Conservation (phyloP, 2,329 filamentous ascomycete genomes). For the Hymenoscyphus linearis region DNA sequence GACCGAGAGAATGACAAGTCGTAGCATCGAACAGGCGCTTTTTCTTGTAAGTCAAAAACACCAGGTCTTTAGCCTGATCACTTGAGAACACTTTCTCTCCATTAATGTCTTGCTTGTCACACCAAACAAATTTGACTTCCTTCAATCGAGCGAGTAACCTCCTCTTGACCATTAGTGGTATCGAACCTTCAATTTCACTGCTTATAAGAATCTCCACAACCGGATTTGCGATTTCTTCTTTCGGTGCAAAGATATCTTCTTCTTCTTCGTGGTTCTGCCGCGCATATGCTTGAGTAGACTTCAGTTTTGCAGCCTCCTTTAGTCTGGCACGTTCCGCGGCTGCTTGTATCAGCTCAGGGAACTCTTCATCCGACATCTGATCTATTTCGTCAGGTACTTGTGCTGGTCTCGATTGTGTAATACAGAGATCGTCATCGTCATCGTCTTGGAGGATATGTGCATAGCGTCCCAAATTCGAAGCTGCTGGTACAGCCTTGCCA, state of each 20-base stretch:
- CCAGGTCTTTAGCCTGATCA: conserved; percentile 40
- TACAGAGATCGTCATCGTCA: conserved; percentile 13
- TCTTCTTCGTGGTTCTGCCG: conserved; percentile 14
- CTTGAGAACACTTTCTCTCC: conserved; percentile 30
- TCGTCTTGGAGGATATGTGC: conserved; percentile 13
- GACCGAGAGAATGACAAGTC: conserved; percentile 63
- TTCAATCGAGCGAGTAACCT: conserved; percentile 63
- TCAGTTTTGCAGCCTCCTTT: conserved; percentile 14
- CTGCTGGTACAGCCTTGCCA: conserved; percentile 1
- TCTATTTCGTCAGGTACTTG: conserved; percentile 15
- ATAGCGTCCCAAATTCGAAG: conserved; percentile 2
- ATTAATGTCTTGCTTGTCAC: conserved; percentile 52
- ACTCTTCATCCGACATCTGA: conserved; percentile 27
- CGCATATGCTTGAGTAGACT: conserved; percentile 9
- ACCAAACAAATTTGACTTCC: conserved; percentile 66
- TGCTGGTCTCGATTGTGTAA: conserved; percentile 1
- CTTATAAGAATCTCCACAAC: conserved; percentile 61
- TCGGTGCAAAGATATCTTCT: conserved; percentile 15
- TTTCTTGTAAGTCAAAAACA: conserved; percentile 77
- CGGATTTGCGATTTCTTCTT: conserved; percentile 35
- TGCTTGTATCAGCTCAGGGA: conserved; percentile 27
- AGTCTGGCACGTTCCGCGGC: conserved; percentile 26
- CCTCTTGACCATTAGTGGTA: conserved; percentile 57
- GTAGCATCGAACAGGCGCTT: conserved; percentile 70
- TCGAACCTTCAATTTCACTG: conserved; percentile 58